Evolutionary conservation across 2,329 filamentous ascomycete genomes (phyloP).

Genomic region (Pezicula neosporulosa): DNA sequence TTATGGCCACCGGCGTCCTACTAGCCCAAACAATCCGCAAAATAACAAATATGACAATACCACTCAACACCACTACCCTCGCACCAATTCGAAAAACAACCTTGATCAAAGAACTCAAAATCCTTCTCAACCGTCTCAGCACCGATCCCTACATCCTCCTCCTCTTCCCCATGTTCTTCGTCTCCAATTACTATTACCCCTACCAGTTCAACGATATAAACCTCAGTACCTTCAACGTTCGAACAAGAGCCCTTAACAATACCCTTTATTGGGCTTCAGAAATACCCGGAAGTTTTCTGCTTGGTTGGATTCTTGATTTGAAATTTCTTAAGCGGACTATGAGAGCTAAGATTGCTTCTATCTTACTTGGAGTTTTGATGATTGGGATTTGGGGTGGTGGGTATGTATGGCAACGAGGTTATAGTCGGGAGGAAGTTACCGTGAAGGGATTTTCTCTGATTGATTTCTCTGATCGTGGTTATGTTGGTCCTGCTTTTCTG

Average conservation of each 20-base stretch:
- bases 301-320: slow-evolving; percentile 68
- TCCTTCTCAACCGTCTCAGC: slow-evolving; percentile 67
- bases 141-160: slow-evolving; percentile 68
- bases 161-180: slow-evolving; percentile 77
- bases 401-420: slow-evolving; percentile 71
- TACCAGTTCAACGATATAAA: slow-evolving; percentile 77
- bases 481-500: slow-evolving; percentile 77
- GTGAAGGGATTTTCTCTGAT: not conserved
- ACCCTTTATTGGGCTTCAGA: slow-evolving; percentile 74
- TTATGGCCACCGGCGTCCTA: slow-evolving; percentile 43
- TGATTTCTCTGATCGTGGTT: slow-evolving; percentile 66
- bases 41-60: slow-evolving; percentile 36
- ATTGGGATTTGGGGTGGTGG: slow-evolving; percentile 79
- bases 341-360: slow-evolving; percentile 62
- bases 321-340: slow-evolving; percentile 54
- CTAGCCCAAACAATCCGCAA: slow-evolving; percentile 67
- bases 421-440: slow-evolving; percentile 31
- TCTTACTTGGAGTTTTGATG: slow-evolving; percentile 60
- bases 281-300: slow-evolving; percentile 69
- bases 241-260: slow-evolving; percentile 70
- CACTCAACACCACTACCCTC: slow-evolving; percentile 53
- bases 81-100: slow-evolving; percentile 85
- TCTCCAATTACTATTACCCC: slow-evolving; percentile 74
- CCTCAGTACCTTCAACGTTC: slow-evolving; percentile 64
- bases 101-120: slow-evolving; percentile 72